Evolutionary conservation across 163 green algal genomes (phyloP).

Genomic region (Chloromonas sp.): DNA sequence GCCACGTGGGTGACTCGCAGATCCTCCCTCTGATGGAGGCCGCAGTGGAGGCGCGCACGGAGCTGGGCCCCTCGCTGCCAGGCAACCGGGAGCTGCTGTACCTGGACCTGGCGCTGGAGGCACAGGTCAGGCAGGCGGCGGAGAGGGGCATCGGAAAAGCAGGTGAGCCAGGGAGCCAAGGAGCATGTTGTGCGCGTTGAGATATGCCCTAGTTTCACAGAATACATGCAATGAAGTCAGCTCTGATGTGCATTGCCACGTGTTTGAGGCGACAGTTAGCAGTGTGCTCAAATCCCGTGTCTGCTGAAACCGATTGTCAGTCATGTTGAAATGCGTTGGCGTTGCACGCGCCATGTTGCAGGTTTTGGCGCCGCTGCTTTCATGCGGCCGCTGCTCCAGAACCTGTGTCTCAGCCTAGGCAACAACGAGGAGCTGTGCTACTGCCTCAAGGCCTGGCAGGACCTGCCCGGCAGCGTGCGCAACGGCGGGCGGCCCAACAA

Average conservation of each 20-base stretch:
- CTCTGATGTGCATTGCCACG: no score
- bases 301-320: no score
- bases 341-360: background rate
- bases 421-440: slow-evolving; percentile 92
- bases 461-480: slow-evolving; percentile 44
- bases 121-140: slow-evolving; percentile 53
- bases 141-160: slow-evolving; percentile 76
- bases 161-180: slow-evolving; percentile 12
- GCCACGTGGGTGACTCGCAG: slow-evolving; percentile 54
- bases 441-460: slow-evolving; percentile 74
- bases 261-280: no score
- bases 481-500: slow-evolving; percentile 55
- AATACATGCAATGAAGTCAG: no score
- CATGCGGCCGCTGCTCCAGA: slow-evolving; percentile 85
- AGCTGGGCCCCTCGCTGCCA: slow-evolving; percentile 55
- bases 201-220: background rate
- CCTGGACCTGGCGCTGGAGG: slow-evolving; percentile 89
- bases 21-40: slow-evolving; percentile 43
- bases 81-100: slow-evolving; percentile 83
- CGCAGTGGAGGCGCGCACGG: slow-evolving; percentile 75
- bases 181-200: background rate
- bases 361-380: slow-evolving; percentile 66
- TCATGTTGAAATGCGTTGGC: no score
- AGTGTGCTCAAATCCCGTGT: no score
- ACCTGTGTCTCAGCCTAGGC: slow-evolving; percentile 77